phyloP scores from a whole-genome alignment of 306 rosid species.

The Lablab purpureus region DNA sequence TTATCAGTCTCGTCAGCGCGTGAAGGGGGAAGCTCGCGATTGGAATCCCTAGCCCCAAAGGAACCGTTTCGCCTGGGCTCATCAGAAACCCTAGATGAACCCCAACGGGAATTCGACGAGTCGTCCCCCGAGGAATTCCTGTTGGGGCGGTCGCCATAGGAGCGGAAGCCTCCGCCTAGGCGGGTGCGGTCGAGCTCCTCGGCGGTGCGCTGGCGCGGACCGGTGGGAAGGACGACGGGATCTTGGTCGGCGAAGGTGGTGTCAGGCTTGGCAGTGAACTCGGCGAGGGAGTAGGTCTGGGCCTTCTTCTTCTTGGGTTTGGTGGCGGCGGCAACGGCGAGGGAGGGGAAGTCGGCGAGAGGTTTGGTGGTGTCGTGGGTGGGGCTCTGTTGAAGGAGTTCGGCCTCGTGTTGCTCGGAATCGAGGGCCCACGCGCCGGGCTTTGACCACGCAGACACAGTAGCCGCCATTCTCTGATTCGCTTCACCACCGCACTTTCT shows the following conservation, averaged over 20 bases:
- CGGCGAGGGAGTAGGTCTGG: slow-evolving; percentile 67
- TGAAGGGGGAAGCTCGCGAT: slow-evolving; percentile 71
- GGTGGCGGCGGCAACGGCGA: slow-evolving; percentile 74
- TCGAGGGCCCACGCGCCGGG: slow-evolving; percentile 99
- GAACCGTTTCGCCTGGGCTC: slow-evolving; percentile 57
- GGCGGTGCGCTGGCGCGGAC: slow-evolving; percentile 85
- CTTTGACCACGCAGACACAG: slow-evolving; percentile 85
- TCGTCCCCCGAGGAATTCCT: slow-evolving; percentile 60
- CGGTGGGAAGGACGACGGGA: slow-evolving; percentile 74
- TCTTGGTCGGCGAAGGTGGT: slow-evolving; percentile 52
- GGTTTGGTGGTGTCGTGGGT: slow-evolving; percentile 33
- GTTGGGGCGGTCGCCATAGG: slow-evolving; percentile 52
- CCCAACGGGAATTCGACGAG: slow-evolving; percentile 73
- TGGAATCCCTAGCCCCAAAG: slow-evolving; percentile 58
- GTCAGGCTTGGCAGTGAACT: slow-evolving; percentile 58
- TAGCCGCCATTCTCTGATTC: slow-evolving; percentile 79
- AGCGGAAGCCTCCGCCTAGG: slow-evolving; percentile 71
- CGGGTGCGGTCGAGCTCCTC: slow-evolving; percentile 81
- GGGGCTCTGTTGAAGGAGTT: slow-evolving; percentile 64
- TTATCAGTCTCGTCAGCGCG: slow-evolving; percentile 88
- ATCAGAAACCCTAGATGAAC: slow-evolving; percentile 75
- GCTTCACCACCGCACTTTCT: not conserved
- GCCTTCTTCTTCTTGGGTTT: slow-evolving; percentile 91
- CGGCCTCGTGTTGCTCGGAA: slow-evolving; percentile 76
- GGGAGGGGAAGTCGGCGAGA: slow-evolving; percentile 83